A percentile compares a stretch with the other conserved stretches of the same genome.
Evolutionary conservation across 768 basidiomycete genomes (phyloP).

Genomic region (Calocybe cyanea): DNA sequence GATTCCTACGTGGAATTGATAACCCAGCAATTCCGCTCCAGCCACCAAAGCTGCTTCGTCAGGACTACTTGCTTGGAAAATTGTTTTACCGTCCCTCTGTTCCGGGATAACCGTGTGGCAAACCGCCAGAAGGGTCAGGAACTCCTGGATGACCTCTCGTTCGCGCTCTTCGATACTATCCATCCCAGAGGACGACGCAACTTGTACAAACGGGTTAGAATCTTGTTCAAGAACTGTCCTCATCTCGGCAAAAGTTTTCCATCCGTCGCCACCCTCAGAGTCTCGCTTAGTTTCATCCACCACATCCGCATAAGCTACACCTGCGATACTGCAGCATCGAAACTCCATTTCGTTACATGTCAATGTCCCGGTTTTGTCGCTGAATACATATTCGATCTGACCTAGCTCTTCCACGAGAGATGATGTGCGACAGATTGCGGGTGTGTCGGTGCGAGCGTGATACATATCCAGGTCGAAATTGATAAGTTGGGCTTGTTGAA

Average conservation of each 20-base stretch:
- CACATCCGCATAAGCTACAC: slow-evolving; percentile 83
- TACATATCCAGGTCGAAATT: slow-evolving; percentile 99
- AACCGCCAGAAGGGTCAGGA: slow-evolving; percentile 83
- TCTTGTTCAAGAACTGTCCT: slow-evolving; percentile 47
- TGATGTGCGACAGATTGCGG: slow-evolving; percentile 96
- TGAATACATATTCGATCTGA: slow-evolving; percentile 96
- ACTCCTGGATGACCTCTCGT: slow-evolving; percentile 59
- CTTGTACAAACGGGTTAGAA: slow-evolving; percentile 58
- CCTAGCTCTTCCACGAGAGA: slow-evolving; percentile 98
- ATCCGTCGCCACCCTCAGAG: slow-evolving; percentile 53
- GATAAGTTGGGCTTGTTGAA: slow-evolving; percentile 95
- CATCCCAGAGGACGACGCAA: slow-evolving; percentile 28
- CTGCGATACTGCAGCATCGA: slow-evolving; percentile 82
- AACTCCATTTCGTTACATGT: slow-evolving; percentile 99
- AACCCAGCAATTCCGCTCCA: slow-evolving; percentile 89
- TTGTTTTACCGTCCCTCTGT: slow-evolving; percentile 79
- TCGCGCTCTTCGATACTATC: slow-evolving; percentile 33
- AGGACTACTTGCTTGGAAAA: slow-evolving; percentile 95
- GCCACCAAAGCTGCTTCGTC: slow-evolving; percentile 96
- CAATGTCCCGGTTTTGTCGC: slow-evolving; percentile 92
- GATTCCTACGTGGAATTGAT: slow-evolving; percentile 83
- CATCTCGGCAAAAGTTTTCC: slow-evolving; percentile 81
- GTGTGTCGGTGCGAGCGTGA: slow-evolving; percentile 90
- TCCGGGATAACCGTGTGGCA: slow-evolving; percentile 99
- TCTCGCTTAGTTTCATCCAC: slow-evolving; percentile 86